Base-by-base conservation (phyloP, 2,329 filamentous ascomycete genomes). In the Rutstroemia sp. region DNA sequence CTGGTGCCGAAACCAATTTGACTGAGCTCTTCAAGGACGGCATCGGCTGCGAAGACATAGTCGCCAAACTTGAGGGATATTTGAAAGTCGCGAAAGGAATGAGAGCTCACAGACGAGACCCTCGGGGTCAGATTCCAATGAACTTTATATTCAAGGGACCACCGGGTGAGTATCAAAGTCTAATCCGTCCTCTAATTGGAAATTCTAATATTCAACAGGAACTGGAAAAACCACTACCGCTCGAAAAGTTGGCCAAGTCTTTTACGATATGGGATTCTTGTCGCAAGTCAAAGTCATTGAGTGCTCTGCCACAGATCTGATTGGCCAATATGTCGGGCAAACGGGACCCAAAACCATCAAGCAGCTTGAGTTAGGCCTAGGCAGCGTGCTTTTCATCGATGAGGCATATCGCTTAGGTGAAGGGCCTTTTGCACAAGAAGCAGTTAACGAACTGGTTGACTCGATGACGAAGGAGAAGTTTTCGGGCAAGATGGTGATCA, bases 181-280 rank as follows among this genome's bases (percentile, higher is more conserved):
- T 14, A 9, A 10, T 14, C 25, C 12, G 23, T 48, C 21, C 9
- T 25, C 30, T 16, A 7, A 14, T 34, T 30, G 16, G 14, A 17
- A 17, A 9, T 47, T 30, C 58, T 17, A 23, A 44, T 54, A 16
- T 27, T 27, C 57, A 56, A 55, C 48, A 78, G 78, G 79, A 0
- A 90, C 87, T 0, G 88, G 87, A 0, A 91, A 91, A 64, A 89
- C 87, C 0, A 84, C 83, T 0, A 89, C 79, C 0, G 88, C 88
- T 0, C 73, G 78, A n/a, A 87, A 84, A 59, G 88, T 92, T 77
- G 87, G 87, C 3, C 80, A 88, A 59, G 74, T 92, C 0, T 92
- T 82, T 64, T 91, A 88, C 64, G 83, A 91, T 62, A 81, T 90
- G 76, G 86, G 86, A 0, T 80, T 91, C 36, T 71, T 92, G 0